phyloP scores from a whole-genome alignment of 164 flowering plant genomes.

The Brasenia schreberi region DNA sequence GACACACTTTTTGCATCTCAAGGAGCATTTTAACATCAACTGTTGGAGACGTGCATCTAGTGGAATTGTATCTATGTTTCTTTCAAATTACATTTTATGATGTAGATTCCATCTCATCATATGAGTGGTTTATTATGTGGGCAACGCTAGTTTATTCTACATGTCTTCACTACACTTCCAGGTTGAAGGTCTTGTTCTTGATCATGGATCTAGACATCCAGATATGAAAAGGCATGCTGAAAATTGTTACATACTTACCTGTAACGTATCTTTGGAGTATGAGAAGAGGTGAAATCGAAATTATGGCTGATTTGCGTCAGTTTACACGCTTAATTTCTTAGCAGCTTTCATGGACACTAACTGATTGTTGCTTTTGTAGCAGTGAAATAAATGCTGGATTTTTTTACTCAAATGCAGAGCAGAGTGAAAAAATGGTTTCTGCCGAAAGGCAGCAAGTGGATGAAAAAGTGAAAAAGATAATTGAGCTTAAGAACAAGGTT shows the following conservation, averaged over 20 bases:
- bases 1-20: too few species aligned
- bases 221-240: conserved; percentile 98
- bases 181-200: conserved; percentile 99
- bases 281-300: conserved; percentile 65
- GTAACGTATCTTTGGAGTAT: conserved; percentile 92
- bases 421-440: conserved; percentile 95
- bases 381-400: conserved; percentile 99
- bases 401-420: conserved; percentile 96
- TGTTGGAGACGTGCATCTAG: too few species aligned
- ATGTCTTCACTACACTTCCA: conserved; percentile 12
- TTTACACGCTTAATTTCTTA: too few species aligned
- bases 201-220: conserved; percentile 99
- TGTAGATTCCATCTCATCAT: too few species aligned
- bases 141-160: neutral
- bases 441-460: conserved; percentile 92
- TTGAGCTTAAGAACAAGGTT: conserved; percentile 87
- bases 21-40: too few species aligned
- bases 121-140: too few species aligned
- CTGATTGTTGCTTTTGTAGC: conserved; percentile 5
- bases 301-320: too few species aligned
- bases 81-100: too few species aligned
- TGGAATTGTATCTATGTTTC: too few species aligned
- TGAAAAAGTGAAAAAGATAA: conserved; percentile 76
- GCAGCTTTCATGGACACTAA: neutral
- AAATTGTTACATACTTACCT: conserved; percentile 81